Evolutionary conservation across 2,329 filamentous ascomycete genomes (phyloP), one percentile per base, ranked within the genome.

Genomic region (Esteya vermicola): DNA sequence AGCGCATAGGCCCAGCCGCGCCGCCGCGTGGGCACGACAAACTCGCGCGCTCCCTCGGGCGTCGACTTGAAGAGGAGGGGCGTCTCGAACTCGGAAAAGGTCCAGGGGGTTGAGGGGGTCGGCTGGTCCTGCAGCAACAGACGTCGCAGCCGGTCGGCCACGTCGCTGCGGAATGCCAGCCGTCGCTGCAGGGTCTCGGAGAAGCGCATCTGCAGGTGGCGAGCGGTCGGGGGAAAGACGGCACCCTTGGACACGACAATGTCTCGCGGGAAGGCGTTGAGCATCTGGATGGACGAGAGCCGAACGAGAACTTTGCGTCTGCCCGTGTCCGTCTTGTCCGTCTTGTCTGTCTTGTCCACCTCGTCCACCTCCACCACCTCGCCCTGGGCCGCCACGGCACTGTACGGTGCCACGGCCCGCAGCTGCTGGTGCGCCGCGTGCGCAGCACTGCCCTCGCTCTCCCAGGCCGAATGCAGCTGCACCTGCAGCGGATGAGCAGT

Each of bases 41-140:
- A 98, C 56, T 98, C 91, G 36, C 89, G 72, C 1, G 91, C 93
- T 1, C 91, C 91, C 61, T 98, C 91, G 0, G 91, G 85, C 0
- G 91, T 98, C 0, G 91, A 95, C 58, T 96, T 98, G 72, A 98
- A 98, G 1, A 98, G 69, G 4, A 95, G 64, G 0, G 91, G 91
- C 0, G 91, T 98, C 56, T 98, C 91, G 25, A 96, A 72, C 49
- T 96, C 82, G 12, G 72, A 64, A 51, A 88, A 89, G 1, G 66
- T 46, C 66, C 75, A 25, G 2, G 9, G 33, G n/a, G n/a, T n/a
- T n/a, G n/a, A n/a, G n/a, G n/a, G n/a, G n/a, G n/a, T n/a, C n/a
- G n/a, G n/a, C n/a, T n/a, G n/a, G n/a, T n/a, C n/a, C n/a, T n/a
- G n/a, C 6, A 33, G 19, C 34, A 56, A 27, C 10, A 48, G 42